Conservation (phyloP, 176 grass and related monocot genomes). For the Puccinellia tenuiflora region DNA sequence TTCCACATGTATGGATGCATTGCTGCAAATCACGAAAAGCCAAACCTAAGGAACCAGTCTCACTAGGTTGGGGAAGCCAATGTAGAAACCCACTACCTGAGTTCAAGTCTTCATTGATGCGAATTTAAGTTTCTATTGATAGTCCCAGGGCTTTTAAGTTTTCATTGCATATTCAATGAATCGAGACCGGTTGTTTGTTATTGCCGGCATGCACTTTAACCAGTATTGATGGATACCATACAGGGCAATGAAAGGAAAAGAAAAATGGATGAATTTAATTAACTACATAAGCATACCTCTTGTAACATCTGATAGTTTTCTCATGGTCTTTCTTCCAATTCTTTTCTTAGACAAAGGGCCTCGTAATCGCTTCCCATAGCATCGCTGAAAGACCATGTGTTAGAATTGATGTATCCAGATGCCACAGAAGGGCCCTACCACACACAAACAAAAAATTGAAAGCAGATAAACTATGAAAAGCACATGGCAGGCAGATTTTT, state of each 20-base stretch:
- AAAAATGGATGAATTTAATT: neutral
- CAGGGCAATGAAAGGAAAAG: neutral
- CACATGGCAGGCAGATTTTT: neutral
- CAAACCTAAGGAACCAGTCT: neutral
- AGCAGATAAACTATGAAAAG: neutral
- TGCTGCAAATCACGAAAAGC: neutral
- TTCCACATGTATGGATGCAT: neutral
- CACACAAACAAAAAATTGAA: neutral
- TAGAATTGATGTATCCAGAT: conserved; percentile 54
- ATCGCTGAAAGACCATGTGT: conserved; percentile 58
- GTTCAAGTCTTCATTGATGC: neutral
- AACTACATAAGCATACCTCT: conserved; percentile 44
- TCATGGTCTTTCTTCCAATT: conserved; percentile 13
- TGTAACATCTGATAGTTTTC: conserved; percentile 43
- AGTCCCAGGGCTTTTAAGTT: neutral
- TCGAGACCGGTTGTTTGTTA: neutral
- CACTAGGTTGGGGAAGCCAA: neutral
- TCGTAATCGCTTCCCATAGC: conserved; percentile 36
- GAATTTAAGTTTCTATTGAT: neutral
- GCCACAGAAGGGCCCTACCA: conserved; percentile 51
- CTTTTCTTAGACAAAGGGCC: conserved; percentile 56
- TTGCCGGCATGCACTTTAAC: too few species aligned
- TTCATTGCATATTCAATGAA: neutral
- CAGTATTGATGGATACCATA: neutral
- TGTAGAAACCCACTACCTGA: neutral